Base-by-base conservation (phyloP, 2,329 filamentous ascomycete species). In the Nigrograna mackinnonii region DNA sequence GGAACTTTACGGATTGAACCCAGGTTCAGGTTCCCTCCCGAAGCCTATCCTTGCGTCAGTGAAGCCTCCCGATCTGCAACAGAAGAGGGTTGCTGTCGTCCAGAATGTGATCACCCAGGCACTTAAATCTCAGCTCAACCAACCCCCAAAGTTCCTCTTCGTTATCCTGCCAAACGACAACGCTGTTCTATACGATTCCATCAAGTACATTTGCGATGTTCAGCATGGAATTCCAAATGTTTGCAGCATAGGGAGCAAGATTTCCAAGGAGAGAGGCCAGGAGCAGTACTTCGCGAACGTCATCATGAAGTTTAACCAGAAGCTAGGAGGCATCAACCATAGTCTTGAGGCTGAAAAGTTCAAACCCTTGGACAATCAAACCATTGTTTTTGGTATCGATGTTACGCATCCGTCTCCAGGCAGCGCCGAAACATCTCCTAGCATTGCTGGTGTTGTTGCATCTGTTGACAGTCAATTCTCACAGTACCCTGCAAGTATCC, bases 371-470 rank as follows among this genome's bases (percentile, higher is more conserved):
- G 77, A 85, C 22, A 81, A 80, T 1, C 84, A 84, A 54, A 95
- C 90, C 0, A 96, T 96, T 84, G 71, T 96, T 1, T 82, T 95
- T 6, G 91, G 91, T 0, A 85, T 94, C 52, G 91, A 96, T 58
- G 91, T 96, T 1, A 95, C 90, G 0, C 91, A 96, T 57, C 91
- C 91, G 0, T 92, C 90, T 14, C 80, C 83, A 0, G 82, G 80
- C 0, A 84, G 79, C 2, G 63, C 74, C 0, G 67, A 74, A 1
- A 66, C 64, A 0, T 82, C 87, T 0, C 89, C 89, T 1, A 94
- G 87, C 63, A 78, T 95, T 37, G 89, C 89, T 3, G 88, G 84
- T 1, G 80, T 96, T 40, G 91, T 96, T 5, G 83, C 89, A 1
- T 94, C 85, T 30, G 43, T 56, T 2, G 62, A 66, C 20, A 28